Evolutionary conservation across 1,284 basidiomycete genomes (phyloP).

Genomic region (Austropuccinia psidii): DNA sequence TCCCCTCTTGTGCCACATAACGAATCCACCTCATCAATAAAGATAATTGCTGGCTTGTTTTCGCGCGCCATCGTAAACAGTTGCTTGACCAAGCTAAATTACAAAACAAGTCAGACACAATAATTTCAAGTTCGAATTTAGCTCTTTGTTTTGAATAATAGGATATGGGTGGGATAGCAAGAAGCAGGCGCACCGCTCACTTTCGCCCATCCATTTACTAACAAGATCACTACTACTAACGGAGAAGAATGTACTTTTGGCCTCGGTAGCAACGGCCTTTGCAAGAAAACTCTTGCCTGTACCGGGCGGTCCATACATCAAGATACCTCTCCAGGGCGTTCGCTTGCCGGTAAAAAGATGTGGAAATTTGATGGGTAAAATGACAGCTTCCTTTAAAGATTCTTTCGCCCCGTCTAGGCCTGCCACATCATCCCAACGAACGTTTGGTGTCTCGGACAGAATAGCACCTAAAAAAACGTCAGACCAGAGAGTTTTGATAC

Average conservation of each 20-base stretch:
- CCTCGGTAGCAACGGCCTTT: conserved; percentile 96
- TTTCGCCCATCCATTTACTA: conserved; percentile 99
- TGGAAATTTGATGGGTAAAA: conserved; percentile 96
- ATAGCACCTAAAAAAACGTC: conserved; percentile 79
- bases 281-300: conserved; percentile 94
- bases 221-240: conserved; percentile 92
- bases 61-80: conserved; percentile 94
- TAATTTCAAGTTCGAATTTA: background rate
- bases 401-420: conserved; percentile 92
- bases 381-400: conserved; percentile 93
- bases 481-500: no score
- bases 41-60: conserved; percentile 94
- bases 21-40: conserved; percentile 97
- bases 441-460: conserved; percentile 85
- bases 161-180: conserved; percentile 18
- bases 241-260: conserved; percentile 97
- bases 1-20: conserved; percentile 90
- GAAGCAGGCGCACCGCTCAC: conserved; percentile 63
- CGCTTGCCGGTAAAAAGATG: conserved; percentile 97
- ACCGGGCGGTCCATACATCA: conserved; percentile 90
- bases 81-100: conserved; percentile 80
- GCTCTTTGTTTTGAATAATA: no score
- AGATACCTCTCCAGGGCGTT: conserved; percentile 90
- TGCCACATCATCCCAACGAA: conserved; percentile 97
- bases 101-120: background rate